Conservation (phyloP, 441 rosid species). For the Brassica hybrid region DNA sequence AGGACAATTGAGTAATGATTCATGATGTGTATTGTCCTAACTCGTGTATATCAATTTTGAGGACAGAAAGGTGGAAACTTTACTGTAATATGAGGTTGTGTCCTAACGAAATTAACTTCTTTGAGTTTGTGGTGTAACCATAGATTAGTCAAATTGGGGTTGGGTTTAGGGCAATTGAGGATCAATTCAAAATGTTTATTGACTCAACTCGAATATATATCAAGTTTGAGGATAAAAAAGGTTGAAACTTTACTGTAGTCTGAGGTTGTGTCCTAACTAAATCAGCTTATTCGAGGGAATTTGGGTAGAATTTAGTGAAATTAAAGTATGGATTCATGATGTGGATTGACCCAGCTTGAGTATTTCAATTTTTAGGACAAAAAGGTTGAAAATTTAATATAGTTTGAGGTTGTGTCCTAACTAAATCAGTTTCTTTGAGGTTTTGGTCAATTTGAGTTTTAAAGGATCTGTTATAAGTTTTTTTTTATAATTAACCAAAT, state of each 20-base stretch:
- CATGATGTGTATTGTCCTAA: background rate
- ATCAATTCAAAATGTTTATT: background rate
- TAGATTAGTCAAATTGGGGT: no score
- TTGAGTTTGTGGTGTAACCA: background rate
- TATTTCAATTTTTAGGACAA: background rate
- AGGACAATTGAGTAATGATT: background rate
- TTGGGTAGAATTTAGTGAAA: background rate
- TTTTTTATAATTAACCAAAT: background rate
- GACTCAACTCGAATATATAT: background rate
- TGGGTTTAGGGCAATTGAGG: background rate
- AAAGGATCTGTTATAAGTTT: slow-evolving; percentile 3
- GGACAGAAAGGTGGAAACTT: background rate
- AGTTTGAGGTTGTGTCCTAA: background rate
- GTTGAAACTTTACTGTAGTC: background rate
- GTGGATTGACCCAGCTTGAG: background rate
- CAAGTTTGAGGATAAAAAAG: background rate
- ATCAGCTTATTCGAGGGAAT: background rate
- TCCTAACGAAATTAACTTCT: background rate
- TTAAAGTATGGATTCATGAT: background rate
- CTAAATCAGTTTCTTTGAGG: background rate
- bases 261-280: background rate
- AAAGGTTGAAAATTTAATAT: background rate
- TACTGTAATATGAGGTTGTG: background rate
- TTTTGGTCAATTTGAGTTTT: background rate
- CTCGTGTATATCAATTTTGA: background rate